These are phyloP conservation scores for Claviceps sp. DNA, from an alignment of 2,329 filamentous ascomycete genomes.

Conservation along the genomic window DNA sequence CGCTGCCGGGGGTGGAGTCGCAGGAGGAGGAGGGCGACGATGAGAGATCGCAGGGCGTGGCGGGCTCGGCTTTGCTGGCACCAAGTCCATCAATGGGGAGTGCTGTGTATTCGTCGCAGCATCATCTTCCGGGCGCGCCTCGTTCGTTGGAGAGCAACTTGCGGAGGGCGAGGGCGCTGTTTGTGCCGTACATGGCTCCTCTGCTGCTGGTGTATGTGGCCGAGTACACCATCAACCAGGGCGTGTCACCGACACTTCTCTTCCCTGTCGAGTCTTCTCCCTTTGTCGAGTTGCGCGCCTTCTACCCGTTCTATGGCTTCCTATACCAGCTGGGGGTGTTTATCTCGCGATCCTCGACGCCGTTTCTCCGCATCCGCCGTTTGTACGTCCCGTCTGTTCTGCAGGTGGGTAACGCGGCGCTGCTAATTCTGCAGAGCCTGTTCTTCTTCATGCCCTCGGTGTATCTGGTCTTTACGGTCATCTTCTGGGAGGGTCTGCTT, in stretches of 20 bases:
- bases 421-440: conserved; percentile 66
- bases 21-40: conserved; percentile 14
- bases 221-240: conserved; percentile 97
- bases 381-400: conserved; percentile 74
- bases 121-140: conserved; percentile 10
- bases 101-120: conserved; percentile 22
- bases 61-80: conserved; percentile 35
- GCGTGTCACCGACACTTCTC: conserved; percentile 76
- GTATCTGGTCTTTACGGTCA: conserved; percentile 69
- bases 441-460: conserved; percentile 73
- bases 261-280: conserved; percentile 69
- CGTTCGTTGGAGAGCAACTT: conserved; percentile 38
- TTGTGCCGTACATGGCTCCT: conserved; percentile 78
- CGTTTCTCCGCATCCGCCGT: conserved; percentile 68
- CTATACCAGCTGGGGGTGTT: conserved; percentile 95
- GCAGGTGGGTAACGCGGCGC: conserved; percentile 62
- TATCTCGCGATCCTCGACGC: conserved; percentile 80
- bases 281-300: conserved; percentile 68
- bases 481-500: conserved; percentile 90
- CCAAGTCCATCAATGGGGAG: conserved; percentile 28
- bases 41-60: conserved; percentile 21
- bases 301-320: conserved; percentile 90
- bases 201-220: conserved; percentile 86
- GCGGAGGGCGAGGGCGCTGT: conserved; percentile 52
- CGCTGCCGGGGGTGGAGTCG: conserved; percentile 29